Base-by-base conservation (phyloP, 2,329 filamentous ascomycete genomes). In the Verticillium nubilum region DNA sequence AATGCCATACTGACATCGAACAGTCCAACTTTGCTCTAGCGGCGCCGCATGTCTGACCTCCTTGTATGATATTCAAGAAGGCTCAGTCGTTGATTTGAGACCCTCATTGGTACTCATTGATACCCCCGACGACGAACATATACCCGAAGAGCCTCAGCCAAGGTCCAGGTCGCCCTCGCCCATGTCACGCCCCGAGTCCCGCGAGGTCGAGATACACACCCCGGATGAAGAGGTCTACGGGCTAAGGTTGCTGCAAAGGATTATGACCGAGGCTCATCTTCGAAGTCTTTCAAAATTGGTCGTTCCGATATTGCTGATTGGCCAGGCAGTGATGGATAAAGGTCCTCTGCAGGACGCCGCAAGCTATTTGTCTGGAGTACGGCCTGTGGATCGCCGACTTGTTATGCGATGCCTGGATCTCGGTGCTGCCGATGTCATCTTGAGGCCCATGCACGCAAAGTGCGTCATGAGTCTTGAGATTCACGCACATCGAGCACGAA, bases 351-450 rank as follows among this genome's bases (percentile, higher is more conserved):
- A 64, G 58, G 68, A 72, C n/a, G 35, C 29, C 19, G 12, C 28
- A 9, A 28, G 13, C 35, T 50, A 54, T 10, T 15, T 50, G 72
- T 72, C 61, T n/a, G 56, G 56, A n/a, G 59, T 57, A 58, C 62
- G 35, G n/a, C 66, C 74, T 27, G 71, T 73, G 28, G 78, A 79
- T 61, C 76, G 72, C 60, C 68, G 68, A 59, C 72, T 83, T 58
- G 80, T 93, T 61, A 84, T 87, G 65, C 86, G 82, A 67, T 97
- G 92, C 69, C 76, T 98, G 26, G 92, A 97, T 68, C 86, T 90
- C 4, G 95, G 95, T 35, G 94, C 94, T 12, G 82, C 90, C 29
- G 94, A 98, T 73, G 91, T 97, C 55, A 81, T 97, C 63, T 85
- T 87, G 27, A 92, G 89, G 67, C 94, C 94, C 1, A 74, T 98